These are phyloP conservation scores for Vitrella brassicaformis DNA, from an alignment of 73 alveolate species.

Conservation along the genomic window DNA sequence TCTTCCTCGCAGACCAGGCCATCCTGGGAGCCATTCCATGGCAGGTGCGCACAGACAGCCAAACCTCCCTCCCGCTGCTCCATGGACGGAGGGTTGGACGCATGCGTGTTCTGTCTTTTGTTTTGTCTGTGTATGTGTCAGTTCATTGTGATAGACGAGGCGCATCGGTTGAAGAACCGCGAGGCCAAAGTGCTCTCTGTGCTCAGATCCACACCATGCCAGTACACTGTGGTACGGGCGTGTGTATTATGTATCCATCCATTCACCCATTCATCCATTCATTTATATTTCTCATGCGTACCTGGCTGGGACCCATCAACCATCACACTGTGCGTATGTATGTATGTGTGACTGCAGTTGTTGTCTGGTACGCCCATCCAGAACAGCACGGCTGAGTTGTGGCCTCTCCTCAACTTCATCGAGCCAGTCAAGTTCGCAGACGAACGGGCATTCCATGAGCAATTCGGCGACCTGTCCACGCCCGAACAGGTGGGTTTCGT, in stretches of 20 bases:
- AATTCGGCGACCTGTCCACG: no score
- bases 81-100: not conserved
- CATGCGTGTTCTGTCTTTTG: not conserved
- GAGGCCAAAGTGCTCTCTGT: conserved; percentile 74
- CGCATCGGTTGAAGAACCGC: conserved; percentile 91
- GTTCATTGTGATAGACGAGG: conserved; percentile 92
- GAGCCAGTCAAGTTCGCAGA: conserved; percentile 69
- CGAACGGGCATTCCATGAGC: no score
- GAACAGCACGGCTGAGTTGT: conserved; percentile 91
- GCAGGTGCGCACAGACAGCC: not conserved
- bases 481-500: no score
- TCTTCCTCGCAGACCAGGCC: conserved; percentile 67
- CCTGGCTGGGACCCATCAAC: conserved; percentile 33
- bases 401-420: conserved; percentile 83
- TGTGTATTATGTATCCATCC: no score
- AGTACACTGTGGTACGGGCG: conserved; percentile 73
- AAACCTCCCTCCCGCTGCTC: not conserved
- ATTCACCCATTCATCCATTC: no score
- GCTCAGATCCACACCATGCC: conserved; percentile 77
- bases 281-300: no score
- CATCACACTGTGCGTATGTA: not conserved
- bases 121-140: not conserved
- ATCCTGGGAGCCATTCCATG: conserved; percentile 12
- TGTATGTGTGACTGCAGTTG: not conserved
- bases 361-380: conserved; percentile 37